These are phyloP conservation scores for Lactarius akahatsu DNA, from an alignment of 768 basidiomycete genomes.

Conservation along the genomic window DNA sequence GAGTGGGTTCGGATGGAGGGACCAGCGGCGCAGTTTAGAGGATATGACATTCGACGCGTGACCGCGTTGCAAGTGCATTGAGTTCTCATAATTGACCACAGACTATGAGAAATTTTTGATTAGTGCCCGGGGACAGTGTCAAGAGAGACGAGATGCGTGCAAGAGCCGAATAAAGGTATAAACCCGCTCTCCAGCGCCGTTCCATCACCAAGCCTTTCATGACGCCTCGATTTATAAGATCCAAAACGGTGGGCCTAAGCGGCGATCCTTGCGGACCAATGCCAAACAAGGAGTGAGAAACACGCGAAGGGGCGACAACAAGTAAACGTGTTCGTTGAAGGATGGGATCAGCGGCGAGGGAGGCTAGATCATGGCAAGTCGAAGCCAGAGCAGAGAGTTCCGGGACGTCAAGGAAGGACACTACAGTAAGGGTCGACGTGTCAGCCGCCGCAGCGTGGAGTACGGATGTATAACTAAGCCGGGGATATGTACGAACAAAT, in stretches of 20 bases:
- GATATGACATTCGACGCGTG: slow-evolving; percentile 55
- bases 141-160: slow-evolving; percentile 40
- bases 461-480: slow-evolving; percentile 3
- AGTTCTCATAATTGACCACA: slow-evolving; percentile 63
- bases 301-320: slow-evolving; percentile 63
- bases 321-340: slow-evolving; percentile 61
- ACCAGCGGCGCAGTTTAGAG: slow-evolving; percentile 51
- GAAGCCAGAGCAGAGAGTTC: slow-evolving; percentile 58
- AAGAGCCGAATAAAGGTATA: slow-evolving; percentile 60
- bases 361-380: slow-evolving; percentile 47
- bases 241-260: slow-evolving; percentile 62
- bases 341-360: slow-evolving; percentile 58
- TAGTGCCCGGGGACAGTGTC: slow-evolving; percentile 8
- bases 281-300: slow-evolving; percentile 64
- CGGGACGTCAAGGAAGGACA: slow-evolving; percentile 71
- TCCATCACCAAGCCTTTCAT: slow-evolving; percentile 68
- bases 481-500: slow-evolving; percentile 19
- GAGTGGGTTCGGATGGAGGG: slow-evolving; percentile 39
- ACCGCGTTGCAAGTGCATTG: slow-evolving; percentile 51
- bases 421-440: slow-evolving; percentile 48
- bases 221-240: slow-evolving; percentile 68
- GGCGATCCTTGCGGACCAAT: slow-evolving; percentile 52
- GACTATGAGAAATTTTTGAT: slow-evolving; percentile 45
- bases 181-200: slow-evolving; percentile 62
- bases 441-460: slow-evolving; percentile 14